These are phyloP conservation scores for Neurospora sp. DNA, from an alignment of 495 filamentous ascomycete genomes.

Conservation along the genomic window DNA sequence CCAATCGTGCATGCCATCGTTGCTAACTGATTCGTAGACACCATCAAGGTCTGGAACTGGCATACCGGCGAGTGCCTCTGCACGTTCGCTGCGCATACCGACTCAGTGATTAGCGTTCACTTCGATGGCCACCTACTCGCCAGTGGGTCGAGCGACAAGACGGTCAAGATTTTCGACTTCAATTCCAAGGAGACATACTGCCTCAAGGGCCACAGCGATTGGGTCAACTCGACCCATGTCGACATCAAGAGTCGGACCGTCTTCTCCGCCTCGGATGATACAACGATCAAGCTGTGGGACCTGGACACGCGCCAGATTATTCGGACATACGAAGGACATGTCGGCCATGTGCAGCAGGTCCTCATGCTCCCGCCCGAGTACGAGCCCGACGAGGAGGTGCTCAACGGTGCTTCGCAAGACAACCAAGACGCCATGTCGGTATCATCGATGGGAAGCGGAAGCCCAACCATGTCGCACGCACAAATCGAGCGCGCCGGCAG, in stretches of 20 bases:
- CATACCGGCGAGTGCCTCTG: constrained; percentile 80
- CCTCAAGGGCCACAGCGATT: constrained; percentile 78
- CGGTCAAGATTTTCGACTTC: constrained; percentile 91
- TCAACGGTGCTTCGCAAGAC: constrained; percentile 40
- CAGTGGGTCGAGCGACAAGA: constrained; percentile 78
- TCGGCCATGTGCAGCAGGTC: constrained; percentile 90
- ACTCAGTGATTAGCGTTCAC: constrained; percentile 74
- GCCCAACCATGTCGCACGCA: constrained; percentile 17
- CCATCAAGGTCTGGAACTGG: constrained; percentile 93
- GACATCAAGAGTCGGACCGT: constrained; percentile 73
- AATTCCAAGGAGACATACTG: constrained; percentile 67
- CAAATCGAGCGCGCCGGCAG: constrained; percentile 6
- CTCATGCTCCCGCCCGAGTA: constrained; percentile 73
- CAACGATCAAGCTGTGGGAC: constrained; percentile 63
- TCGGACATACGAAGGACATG: constrained; percentile 79
- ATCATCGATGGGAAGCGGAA: constrained; percentile 27
- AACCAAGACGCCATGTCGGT: constrained; percentile 45
- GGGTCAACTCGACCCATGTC: constrained; percentile 87
- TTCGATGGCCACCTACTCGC: constrained; percentile 76
- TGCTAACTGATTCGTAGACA: constrained; percentile 27
- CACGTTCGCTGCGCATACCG: constrained; percentile 65
- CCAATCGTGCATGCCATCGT: not conserved
- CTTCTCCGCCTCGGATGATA: constrained; percentile 88
- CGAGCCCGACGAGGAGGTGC: constrained; percentile 63
- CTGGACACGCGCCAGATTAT: constrained; percentile 72